Evolutionary conservation across 768 basidiomycete species (phyloP), one percentile per base, ranked within the genome.

Genomic region (Pleurotus tuoliensis): DNA sequence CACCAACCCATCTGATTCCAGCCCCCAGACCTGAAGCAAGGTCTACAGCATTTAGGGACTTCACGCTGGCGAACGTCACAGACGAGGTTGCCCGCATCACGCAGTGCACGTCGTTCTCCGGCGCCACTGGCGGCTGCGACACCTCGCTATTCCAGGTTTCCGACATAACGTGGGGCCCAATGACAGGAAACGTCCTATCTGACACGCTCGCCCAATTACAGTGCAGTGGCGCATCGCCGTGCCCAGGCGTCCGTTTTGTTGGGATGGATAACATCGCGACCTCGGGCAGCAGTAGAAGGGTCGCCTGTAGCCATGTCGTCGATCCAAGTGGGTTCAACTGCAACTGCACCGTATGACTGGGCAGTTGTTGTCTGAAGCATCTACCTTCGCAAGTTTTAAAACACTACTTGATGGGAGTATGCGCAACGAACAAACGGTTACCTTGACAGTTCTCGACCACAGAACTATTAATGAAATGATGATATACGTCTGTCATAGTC

Each of bases 181-280:
- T 65, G 56, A 56, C 58, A 1, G 71, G 67, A 20, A 69, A 64
- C 27, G 57, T 67, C 6, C 55, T 58, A 2, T 60, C 65, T 1
- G 58, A 57, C 3, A 64, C 60, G 4, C 49, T 71, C 5, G 69
- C 69, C 25, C 59, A 55, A 22, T 40, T 73, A 27, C 63, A 70
- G 54, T 73, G 71, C 60, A 71, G 71, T 40, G 70, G 65, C n/a
- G 63, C 66, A 2, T 67, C 63, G 9, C 69, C 70, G 15, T 73
- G 71, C 43, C 46, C 61, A 4, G 63, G 62, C 34, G 63, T 70
- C 18, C 39, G 56, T 12, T 59, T 70, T 18, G 54, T 63, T 6
- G 67, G 51, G 18, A 59, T 68, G 56, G 61, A 68, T 12, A 27
- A 58, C 0, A 60, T 68, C 7, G 40, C 12, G 12, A 63, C 66